Evolutionary conservation across 257 asterid genomes (phyloP).

Genomic region (Cynanchum wilfordii): DNA sequence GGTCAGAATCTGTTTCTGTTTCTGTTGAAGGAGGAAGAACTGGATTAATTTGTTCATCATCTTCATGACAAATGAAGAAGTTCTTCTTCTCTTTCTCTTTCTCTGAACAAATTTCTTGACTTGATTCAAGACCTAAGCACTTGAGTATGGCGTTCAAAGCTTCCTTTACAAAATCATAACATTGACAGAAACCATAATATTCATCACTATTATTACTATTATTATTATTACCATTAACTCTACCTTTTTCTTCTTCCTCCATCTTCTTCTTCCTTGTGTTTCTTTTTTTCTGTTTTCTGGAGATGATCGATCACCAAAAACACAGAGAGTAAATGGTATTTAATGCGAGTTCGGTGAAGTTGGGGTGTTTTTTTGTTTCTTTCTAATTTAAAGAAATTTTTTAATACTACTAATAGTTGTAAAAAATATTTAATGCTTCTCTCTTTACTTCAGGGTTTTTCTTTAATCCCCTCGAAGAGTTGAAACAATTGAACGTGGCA

Average conservation of each 20-base stretch:
- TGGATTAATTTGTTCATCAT: too few species aligned
- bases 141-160: conserved; percentile 1
- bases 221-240: not conserved
- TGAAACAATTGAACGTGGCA: not conserved
- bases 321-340: not conserved
- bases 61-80: not conserved
- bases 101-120: not conserved
- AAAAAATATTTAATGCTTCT: not conserved
- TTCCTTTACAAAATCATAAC: not conserved
- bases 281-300: not conserved
- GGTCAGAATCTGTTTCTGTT: not conserved
- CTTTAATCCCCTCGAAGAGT: not conserved
- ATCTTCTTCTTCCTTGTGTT: not conserved
- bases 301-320: not conserved
- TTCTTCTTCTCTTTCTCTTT: not conserved
- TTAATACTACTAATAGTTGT: too few species aligned
- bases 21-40: not conserved
- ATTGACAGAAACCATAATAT: not conserved
- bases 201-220: not conserved
- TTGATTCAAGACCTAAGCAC: conserved; percentile 6
- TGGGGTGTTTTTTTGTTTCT: not conserved
- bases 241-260: not conserved
- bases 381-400: not conserved
- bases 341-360: not conserved
- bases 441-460: not conserved